These are phyloP conservation scores for Vitis hybrid DNA, from an alignment of 177 flowering plant species.

Conservation along the genomic window DNA sequence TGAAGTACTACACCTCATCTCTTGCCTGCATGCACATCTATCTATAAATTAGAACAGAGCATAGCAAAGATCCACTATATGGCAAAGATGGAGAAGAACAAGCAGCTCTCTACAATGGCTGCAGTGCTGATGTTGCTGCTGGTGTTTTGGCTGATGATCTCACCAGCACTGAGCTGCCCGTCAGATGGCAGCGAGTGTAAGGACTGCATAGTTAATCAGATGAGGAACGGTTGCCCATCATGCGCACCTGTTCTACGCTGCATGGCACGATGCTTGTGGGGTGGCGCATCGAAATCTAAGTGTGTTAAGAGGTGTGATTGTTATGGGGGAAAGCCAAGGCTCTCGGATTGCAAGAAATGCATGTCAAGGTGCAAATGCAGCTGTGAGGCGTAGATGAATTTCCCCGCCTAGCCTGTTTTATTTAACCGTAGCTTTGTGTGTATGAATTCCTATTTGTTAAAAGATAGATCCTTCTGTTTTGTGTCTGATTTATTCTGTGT, in stretches of 20 bases:
- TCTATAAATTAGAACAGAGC: too few relatives aligned
- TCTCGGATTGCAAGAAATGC: conserved; percentile 69
- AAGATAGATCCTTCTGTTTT: background rate
- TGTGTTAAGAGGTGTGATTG: conserved; percentile 60
- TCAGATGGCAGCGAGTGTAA: conserved; percentile 43
- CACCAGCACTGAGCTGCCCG: conserved; percentile 32
- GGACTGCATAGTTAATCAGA: conserved; percentile 46
- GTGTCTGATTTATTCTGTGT: background rate
- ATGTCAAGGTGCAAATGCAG: conserved; percentile 72
- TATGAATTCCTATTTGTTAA: too few relatives aligned
- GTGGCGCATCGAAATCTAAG: conserved; percentile 34
- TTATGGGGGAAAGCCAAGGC: conserved; percentile 40
- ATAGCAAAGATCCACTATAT: background rate
- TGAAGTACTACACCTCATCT: too few relatives aligned
- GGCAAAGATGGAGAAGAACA: conserved; percentile 12
- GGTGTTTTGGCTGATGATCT: conserved; percentile 13
- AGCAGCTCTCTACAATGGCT: conserved; percentile 4
- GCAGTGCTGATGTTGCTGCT: conserved; percentile 13
- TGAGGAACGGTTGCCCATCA: conserved; percentile 54
- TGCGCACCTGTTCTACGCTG: conserved; percentile 63
- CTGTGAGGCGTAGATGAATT: conserved; percentile 30
- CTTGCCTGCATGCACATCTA: too few relatives aligned
- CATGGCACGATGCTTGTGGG: conserved; percentile 79
- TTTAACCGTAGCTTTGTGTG: background rate
- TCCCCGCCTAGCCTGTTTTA: background rate